Conservation (phyloP, 2,329 filamentous ascomycete genomes). For the Fusarium cicatricum region DNA sequence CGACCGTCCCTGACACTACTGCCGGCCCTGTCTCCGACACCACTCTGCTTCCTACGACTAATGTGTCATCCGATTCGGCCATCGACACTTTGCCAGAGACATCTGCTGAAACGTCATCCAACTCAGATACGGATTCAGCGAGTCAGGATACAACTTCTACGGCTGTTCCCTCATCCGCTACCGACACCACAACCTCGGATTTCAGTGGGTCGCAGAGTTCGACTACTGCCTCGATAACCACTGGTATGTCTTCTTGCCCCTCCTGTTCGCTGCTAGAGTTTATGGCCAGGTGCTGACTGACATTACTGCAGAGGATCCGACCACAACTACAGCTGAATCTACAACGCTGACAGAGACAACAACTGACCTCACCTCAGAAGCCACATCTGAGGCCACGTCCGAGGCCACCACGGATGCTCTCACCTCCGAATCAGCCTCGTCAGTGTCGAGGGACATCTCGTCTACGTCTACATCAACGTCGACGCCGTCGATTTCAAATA, state of each 20-base stretch:
- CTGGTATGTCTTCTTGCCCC: constrained; percentile 33
- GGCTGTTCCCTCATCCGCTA: constrained; percentile 22
- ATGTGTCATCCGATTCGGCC: constrained; percentile 17
- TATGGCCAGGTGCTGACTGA: constrained; percentile 25
- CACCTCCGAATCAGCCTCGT: constrained; percentile 11
- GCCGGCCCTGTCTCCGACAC: constrained; percentile 25
- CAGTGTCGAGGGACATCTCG: constrained; percentile 15
- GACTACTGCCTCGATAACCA: constrained; percentile 22
- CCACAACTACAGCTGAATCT: constrained; percentile 27
- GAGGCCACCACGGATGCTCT: constrained; percentile 18
- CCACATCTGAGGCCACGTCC: constrained; percentile 8
- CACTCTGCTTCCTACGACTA: constrained; percentile 26
- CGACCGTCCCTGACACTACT: constrained; percentile 23
- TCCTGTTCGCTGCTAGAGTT: constrained; percentile 23
- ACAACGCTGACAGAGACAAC: constrained; percentile 29
- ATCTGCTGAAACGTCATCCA: constrained; percentile 21
- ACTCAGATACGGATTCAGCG: constrained; percentile 13
- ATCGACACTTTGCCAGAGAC: constrained; percentile 12
- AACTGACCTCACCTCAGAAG: constrained; percentile 22
- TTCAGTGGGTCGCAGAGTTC: constrained; percentile 29
- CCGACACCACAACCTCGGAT: constrained; percentile 24
- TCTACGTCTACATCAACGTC: constrained; percentile 18
- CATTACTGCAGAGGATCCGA: constrained; percentile 25
- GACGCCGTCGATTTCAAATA: constrained; percentile 6
- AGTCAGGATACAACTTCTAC: constrained; percentile 30